These are phyloP conservation scores for Bothriochloa decipiens DNA, from an alignment of 176 grass and related monocot species.

Conservation along the genomic window DNA sequence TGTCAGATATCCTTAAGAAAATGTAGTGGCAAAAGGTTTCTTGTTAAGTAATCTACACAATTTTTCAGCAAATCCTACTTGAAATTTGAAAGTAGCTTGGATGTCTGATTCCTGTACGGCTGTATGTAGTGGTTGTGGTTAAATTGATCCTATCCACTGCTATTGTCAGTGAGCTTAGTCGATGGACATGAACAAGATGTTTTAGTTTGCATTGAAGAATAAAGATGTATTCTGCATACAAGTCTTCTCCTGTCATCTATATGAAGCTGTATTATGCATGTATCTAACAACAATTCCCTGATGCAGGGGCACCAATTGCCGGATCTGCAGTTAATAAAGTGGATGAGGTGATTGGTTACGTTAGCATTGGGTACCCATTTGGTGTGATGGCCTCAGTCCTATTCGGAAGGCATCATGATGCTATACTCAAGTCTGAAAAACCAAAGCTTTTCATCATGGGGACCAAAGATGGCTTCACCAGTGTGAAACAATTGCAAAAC, in stretches of 20 bases:
- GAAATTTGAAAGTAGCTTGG: not conserved
- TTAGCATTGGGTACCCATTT: slow-evolving; percentile 91
- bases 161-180: not conserved
- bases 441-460: slow-evolving; percentile 92
- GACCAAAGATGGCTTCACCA: slow-evolving; percentile 93
- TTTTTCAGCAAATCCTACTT: slow-evolving; percentile 12
- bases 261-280: not conserved
- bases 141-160: not conserved
- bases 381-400: slow-evolving; percentile 81
- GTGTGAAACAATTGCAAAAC: slow-evolving; percentile 88
- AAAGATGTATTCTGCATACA: slow-evolving; percentile 8
- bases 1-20: not conserved
- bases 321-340: slow-evolving; percentile 91
- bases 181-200: not conserved
- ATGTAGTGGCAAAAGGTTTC: not conserved
- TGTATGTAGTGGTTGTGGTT: not conserved
- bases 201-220: slow-evolving; percentile 8
- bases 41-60: slow-evolving; percentile 9
- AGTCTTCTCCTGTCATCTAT: not conserved
- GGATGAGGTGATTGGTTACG: slow-evolving; percentile 79
- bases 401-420: slow-evolving; percentile 88
- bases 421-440: slow-evolving; percentile 76
- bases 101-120: not conserved
- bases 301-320: slow-evolving; percentile 75
- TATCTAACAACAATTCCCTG: slow-evolving; percentile 43